Evolutionary conservation across 371 early-diverging fungal genomes (phyloP).

Genomic region (Thermomucor indicae-seudaticae): DNA sequence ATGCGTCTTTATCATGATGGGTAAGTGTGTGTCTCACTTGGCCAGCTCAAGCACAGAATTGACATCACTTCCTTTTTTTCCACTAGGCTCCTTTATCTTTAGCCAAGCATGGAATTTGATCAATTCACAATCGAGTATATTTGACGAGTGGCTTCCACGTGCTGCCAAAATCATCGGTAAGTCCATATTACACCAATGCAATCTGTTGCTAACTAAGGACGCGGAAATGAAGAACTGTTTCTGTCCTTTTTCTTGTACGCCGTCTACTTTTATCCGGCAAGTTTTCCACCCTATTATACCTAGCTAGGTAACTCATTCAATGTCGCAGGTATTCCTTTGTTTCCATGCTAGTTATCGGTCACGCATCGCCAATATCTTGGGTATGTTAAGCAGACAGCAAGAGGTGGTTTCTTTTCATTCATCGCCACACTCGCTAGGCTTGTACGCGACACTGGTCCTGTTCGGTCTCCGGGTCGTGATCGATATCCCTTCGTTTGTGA

Average conservation of each 20-base stretch:
- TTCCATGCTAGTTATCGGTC: constrained; percentile 40
- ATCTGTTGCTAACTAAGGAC: neutral
- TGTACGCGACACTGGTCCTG: constrained; percentile 20
- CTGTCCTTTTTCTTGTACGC: constrained; percentile 47
- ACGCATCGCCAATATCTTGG: constrained; percentile 34
- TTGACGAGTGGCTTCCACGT: constrained; percentile 42
- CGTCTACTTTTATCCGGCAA: constrained; percentile 47
- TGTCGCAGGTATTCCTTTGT: constrained; percentile 29
- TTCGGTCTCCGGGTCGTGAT: constrained; percentile 28
- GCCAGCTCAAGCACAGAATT: no score
- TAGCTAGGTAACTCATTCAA: neutral
- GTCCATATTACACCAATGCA: neutral
- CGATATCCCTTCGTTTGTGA: constrained; percentile 30
- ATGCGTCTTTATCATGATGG: constrained; percentile 39
- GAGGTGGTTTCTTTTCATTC: neutral
- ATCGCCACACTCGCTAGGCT: constrained; percentile 9
- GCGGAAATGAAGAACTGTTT: constrained; percentile 41
- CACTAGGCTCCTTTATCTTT: constrained; percentile 43
- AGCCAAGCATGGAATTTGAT: constrained; percentile 49
- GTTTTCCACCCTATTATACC: neutral
- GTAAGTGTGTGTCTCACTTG: constrained; percentile 11
- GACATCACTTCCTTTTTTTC: neutral
- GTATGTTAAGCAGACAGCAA: neutral
- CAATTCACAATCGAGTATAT: constrained; percentile 36
- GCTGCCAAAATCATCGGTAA: constrained; percentile 42